Percentiles rank a stretch among this genome's conserved stretches.
Conservation (phyloP, 179 eudicot genomes). For the Silene coronaria region DNA sequence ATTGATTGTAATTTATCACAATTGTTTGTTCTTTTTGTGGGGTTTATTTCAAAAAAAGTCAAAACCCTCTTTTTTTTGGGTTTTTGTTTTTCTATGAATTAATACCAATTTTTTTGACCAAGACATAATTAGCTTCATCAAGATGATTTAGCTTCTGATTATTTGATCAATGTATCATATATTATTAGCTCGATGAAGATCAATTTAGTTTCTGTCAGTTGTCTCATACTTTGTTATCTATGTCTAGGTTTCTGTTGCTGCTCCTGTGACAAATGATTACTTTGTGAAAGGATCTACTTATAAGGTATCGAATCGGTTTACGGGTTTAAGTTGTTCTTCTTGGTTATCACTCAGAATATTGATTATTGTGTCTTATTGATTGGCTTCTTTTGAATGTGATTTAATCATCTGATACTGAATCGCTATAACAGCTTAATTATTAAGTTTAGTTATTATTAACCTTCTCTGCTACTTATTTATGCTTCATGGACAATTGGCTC, state of each 20-base stretch:
- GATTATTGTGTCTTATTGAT: not conserved
- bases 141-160: not conserved
- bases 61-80: conserved; percentile 16
- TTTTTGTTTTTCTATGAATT: not conserved
- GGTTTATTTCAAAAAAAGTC: conserved; percentile 20
- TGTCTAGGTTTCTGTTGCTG: conserved; percentile 41
- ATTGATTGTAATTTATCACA: not conserved
- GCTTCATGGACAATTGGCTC: not conserved
- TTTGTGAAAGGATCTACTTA: conserved; percentile 39
- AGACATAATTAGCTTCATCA: conserved; percentile 9
- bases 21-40: conserved; percentile 5
- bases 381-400: not conserved
- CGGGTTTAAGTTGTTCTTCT: not conserved
- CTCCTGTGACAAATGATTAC: conserved; percentile 39
- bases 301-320: conserved; percentile 37
- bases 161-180: not conserved
- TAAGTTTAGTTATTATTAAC: not conserved
- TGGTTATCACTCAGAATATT: not conserved
- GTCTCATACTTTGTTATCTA: conserved; percentile 16
- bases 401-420: not conserved
- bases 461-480: not conserved
- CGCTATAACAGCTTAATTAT: not conserved
- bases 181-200: conserved; percentile 3
- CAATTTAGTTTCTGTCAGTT: not conserved
- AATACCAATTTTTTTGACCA: not conserved